Evolutionary conservation across 495 filamentous ascomycete genomes (phyloP), one percentile per base, ranked within the genome.

Genomic region (Neurospora tetraspora): DNA sequence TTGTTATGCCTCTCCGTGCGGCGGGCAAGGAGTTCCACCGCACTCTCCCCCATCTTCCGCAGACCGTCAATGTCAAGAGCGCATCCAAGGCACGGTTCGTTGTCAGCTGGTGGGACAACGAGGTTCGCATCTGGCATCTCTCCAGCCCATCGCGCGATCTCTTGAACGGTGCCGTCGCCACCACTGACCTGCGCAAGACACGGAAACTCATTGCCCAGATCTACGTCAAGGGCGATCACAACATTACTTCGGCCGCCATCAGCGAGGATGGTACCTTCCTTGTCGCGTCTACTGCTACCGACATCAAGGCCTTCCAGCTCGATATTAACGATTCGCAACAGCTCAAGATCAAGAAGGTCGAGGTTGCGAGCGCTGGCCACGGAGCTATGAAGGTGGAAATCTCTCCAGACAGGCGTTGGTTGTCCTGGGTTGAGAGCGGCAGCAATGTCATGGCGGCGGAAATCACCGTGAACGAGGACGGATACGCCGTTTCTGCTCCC

Each of bases 81-180:
- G 89, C 94, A 14, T 86, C 90, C 3, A 88, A 86, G 23, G 87
- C 87, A 39, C 87, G 95, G 42, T 80, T 97, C 20, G 82, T 99
- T 12, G 88, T 95, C 82, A 94, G 92, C 77, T 98, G 93, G 91
- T 99, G 96, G 96, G 92, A 95, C 70, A 86, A 91, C 74, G 92
- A 97, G 76, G 83, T 98, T 34, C 89, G 89, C 73, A 88, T 99
- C 73, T 99, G 94, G 94, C 88, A 89, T 59, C 77, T 94, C 16
- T 84, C 65, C 78, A 79, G 81, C 78, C 80, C 86, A 65, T 80
- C 86, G 69, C 80, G 82, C 16, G 81, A 85, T 45, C 79, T 86
- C 38, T 81, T 86, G 74, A 84, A 80, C 18, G 77, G 71, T 69
- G 75, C 80, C 4, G 79, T 82, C 10, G 76, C 76, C 20, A 80